Evolutionary conservation across 768 basidiomycete genomes (phyloP), one percentile per base, ranked within the genome.

Genomic region (Coprinellus micaceus): DNA sequence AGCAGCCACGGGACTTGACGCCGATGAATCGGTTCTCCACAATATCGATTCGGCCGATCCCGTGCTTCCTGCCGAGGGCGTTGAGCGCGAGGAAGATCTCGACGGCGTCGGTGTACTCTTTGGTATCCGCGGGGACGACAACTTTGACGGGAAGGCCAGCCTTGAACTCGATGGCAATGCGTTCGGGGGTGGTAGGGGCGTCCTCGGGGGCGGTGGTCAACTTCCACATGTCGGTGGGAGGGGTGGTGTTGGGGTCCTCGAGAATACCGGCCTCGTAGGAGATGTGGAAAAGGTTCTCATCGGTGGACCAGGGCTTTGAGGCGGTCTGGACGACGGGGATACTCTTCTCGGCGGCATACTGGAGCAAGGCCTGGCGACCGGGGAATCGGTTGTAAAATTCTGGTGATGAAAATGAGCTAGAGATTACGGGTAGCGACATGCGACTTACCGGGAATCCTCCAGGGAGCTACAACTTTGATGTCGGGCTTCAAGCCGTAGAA

Each of bases 21-120:
- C 97, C 97, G 69, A 98, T 98, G 78, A 97, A 99, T 53, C 97
- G 84, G 79, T 99, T 99, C 78, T 99, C 96, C 67, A 99, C 97
- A 66, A 99, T 98, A 71, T 99, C 97, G 74, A 98, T 90, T 58
- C 97, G 85, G 26, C 97, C 96, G 60, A 99, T 83, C 62, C 95
- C 97, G 73, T 99, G 96, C 69, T 91, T 92, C 61, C 96, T 82
- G 33, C 89, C 97, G 58, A 98, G 85, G 1, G 89, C 78, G 77
- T 99, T 99, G 66, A 99, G 84, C 4, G 79, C 81, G 61, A 89
- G 73, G 86, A 98, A 98, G 67, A 99, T 88, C 9, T 97, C 94
- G 52, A 99, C 97, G 21, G 85, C 74, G 70, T 98, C 95, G n/a
- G 92, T 93, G 77, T 90, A 79, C 19, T 78, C 82, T 70, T 85